These are phyloP conservation scores for Citrus inodora DNA, from an alignment of 345 rosid species.

Conservation along the genomic window DNA sequence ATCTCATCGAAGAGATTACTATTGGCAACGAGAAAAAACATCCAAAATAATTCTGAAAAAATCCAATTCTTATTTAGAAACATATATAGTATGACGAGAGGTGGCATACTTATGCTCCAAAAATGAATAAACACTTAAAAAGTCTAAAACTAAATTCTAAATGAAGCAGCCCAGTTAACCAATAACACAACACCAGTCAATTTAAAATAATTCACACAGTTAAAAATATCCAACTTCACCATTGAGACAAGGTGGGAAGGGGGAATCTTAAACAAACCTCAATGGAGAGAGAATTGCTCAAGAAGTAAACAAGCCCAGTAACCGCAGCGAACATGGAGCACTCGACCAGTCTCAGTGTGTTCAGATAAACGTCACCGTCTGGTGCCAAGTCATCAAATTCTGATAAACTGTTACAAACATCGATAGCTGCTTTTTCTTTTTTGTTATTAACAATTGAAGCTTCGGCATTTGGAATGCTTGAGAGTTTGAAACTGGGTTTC, in stretches of 20 bases:
- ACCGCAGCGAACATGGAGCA: constrained; percentile 94
- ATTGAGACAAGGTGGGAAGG: too few relatives aligned
- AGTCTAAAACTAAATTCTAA: background rate
- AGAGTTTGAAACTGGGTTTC: constrained; percentile 32
- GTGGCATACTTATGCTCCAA: too few relatives aligned
- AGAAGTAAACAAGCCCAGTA: constrained; percentile 76
- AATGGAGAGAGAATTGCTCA: constrained; percentile 87
- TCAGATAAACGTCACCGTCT: constrained; percentile 52
- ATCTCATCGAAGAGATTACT: constrained; percentile 82
- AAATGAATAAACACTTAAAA: background rate
- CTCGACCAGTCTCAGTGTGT: constrained; percentile 83
- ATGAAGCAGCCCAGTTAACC: too few relatives aligned
- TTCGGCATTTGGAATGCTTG: constrained; percentile 26
- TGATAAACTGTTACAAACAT: background rate
- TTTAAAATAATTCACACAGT: background rate
- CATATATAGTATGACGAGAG: background rate
- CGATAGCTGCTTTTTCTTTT: constrained; percentile 23
- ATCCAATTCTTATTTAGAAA: constrained; percentile 1
- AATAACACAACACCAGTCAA: background rate
- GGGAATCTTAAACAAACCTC: constrained; percentile 49
- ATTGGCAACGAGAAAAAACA: constrained; percentile 89
- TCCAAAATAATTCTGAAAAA: constrained; percentile 85
- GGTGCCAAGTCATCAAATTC: constrained; percentile 50
- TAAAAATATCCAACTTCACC: too few relatives aligned
- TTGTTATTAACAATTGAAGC: constrained; percentile 25